Evolutionary conservation across 768 basidiomycete species (phyloP).

Genomic region (Steccherinum ochraceum): DNA sequence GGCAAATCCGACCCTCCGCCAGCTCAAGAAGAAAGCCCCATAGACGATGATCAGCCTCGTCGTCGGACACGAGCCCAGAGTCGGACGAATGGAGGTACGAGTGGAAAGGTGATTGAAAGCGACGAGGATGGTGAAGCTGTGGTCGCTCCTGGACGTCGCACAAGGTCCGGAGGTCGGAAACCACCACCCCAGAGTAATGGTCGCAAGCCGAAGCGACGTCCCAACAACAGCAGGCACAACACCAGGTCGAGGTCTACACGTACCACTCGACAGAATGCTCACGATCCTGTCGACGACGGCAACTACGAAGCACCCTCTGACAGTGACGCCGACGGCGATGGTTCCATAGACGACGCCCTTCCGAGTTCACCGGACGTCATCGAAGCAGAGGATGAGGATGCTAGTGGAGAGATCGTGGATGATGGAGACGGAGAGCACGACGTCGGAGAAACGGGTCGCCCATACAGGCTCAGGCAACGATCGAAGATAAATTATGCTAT

Average conservation of each 20-base stretch:
- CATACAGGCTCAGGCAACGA: conserved; percentile 63
- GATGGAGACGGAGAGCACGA: conserved; percentile 37
- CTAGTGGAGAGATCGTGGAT: conserved; percentile 29
- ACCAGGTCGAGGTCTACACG: conserved; percentile 6
- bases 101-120: conserved; percentile 32
- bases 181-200: conserved; percentile 9
- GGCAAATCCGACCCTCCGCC: conserved; percentile 7
- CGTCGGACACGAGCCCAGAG: conserved; percentile 10
- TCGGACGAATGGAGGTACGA: conserved; percentile 24
- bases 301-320: conserved; percentile 44
- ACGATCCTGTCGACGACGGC: conserved; percentile 39
- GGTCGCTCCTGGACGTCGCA: conserved; percentile 19
- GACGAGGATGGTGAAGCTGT: conserved; percentile 36
- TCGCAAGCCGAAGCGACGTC: conserved; percentile 18
- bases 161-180: conserved; percentile 17
- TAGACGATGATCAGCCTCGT: conserved; percentile 14
- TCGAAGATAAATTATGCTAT: conserved; percentile 73
- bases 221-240: conserved; percentile 8
- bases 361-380: conserved; percentile 32
- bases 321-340: conserved; percentile 48
- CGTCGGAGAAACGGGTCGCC: conserved; percentile 46
- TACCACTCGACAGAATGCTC: conserved; percentile 19
- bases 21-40: conserved; percentile 1
- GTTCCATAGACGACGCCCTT: conserved; percentile 49
- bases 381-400: conserved; percentile 35